Evolutionary conservation across 163 green algal species (phyloP).

Genomic region (Scenedesmus sp.): DNA sequence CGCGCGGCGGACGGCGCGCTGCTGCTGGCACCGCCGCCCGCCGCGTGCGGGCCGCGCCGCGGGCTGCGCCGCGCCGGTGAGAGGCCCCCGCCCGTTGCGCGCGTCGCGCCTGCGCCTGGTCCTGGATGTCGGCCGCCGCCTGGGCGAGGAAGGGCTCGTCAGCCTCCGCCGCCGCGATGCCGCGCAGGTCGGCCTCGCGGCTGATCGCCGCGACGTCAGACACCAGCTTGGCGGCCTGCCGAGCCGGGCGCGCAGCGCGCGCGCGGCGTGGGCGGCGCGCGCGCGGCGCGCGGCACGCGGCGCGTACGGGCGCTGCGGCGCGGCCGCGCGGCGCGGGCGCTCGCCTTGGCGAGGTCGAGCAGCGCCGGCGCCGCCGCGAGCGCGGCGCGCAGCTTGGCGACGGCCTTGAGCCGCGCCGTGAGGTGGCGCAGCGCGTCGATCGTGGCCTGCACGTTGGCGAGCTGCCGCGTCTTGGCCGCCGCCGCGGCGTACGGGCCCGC

Average conservation of each 20-base stretch:
- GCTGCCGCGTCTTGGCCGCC: conserved; percentile 73
- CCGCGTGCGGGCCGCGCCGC: too few species aligned
- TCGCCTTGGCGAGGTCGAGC: conserved; percentile 89
- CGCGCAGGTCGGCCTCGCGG: conserved; percentile 69
- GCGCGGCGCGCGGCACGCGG: too few species aligned
- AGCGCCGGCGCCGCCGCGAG: conserved; percentile 49
- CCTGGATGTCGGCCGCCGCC: conserved; percentile 60
- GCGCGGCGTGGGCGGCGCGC: too few species aligned
- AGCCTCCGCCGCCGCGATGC: conserved; percentile 71
- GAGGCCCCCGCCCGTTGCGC: too few species aligned
- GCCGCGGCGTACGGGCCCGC: conserved; percentile 80
- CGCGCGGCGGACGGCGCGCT: too few species aligned
- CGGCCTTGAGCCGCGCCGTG: conserved; percentile 82
- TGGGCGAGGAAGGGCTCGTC: conserved; percentile 77
- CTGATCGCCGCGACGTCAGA: conserved; percentile 76
- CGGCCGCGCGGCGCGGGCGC: too few species aligned
- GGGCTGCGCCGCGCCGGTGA: too few species aligned
- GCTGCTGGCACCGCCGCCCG: too few species aligned
- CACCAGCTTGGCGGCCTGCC: conserved; percentile 88
- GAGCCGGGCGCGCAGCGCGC: too few species aligned
- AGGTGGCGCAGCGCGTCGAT: conserved; percentile 83
- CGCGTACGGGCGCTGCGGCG: too few species aligned
- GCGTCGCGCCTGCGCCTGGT: conserved; percentile 67
- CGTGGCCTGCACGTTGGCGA: conserved; percentile 84
- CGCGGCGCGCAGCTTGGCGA: conserved; percentile 66